Base-by-base conservation (phyloP, 176 grass and related monocot species). In the Areca catechu region DNA sequence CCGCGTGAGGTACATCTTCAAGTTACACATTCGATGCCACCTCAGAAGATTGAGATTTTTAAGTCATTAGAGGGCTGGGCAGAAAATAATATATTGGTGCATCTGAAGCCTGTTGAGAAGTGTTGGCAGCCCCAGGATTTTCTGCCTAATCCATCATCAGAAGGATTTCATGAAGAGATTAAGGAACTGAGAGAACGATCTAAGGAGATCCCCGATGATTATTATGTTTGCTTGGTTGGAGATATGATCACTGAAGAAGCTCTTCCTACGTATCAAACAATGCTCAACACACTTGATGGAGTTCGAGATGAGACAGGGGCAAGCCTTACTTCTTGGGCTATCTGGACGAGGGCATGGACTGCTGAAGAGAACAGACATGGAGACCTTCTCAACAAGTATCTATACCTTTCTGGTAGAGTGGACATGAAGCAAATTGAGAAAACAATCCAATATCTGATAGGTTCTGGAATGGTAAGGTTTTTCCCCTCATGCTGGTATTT, bases 371-470 rank as follows among this genome's bases (percentile, higher is more conserved):
- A 70, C 22, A 70, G 67, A 50, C 67, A 70, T 59, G 67, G 67
- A 25, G 67, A 70, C 25, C 67, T 70, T 59, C 67, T 70, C 16
- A 70, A 70, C 54, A 70, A 70, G 16, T 70, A 70, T 50, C 15
- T 70, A 4, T 70, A 70, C 22, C 43, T 70, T 48, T 25, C 68
- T 20, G 68, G 68, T 27, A 70, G 68, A 70, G 68, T 70, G 37
- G 68, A 70, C 68, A 70, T 70, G 68, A 58, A n/a, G 48, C 68
- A 70, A 20, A 70, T 70, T 21, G 68, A 70, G 68, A 70, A 70
- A 23, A 70, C 68, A 27, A 70, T 70, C 48, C 68, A 70, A 25
- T 70, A 70, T 50, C 54, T 70, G 23, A 70, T 70, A 19, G 68
- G 68, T 59, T 58, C 56, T 1, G 68, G 68, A 29, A 70, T 70